Base-by-base conservation (phyloP, 345 rosid species). In the Lepidium didymum region DNA sequence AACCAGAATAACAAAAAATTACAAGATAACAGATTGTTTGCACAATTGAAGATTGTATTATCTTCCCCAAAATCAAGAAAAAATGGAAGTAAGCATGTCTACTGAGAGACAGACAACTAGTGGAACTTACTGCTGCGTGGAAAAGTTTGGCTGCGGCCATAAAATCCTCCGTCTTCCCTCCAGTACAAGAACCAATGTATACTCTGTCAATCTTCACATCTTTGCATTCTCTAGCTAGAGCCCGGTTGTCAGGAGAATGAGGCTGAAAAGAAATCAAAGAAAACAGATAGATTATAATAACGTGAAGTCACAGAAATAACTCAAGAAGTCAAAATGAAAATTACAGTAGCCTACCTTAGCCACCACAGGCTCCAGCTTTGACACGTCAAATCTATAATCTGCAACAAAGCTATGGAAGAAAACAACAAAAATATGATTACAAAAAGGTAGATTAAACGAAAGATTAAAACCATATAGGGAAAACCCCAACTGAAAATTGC, bases 191-290 rank as follows among this genome's bases (percentile, higher is more conserved):
- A 71, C 99, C 99, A 15, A 94, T 94, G 68, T 91, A 94, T 49
- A 94, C 99, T 75, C 99, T 81, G 83, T 91, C 99, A 53, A 94
- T 87, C 81, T 94, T 94, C 77, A 94, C 96, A 80, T 94, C 96
- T 82, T 91, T 87, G 85, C 96, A 94, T 81, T 94, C 97, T 80
- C 97, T 91, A 72, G 97, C 99, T 76, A 89, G 77, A 73, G 96
- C 96, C 6, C 96, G 93, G 36, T 87, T 94, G 70, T 94, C 99
- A 71, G 99, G 99, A 63, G 99, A 94, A 83, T 91, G 96, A 71
- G 97, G 99, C 99, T 94, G 86, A 76, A 80, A 46, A 63, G 51
- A 7, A 29, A 29, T 29, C 6, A 29, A 14, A 44, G 25, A 34
- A 29, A 68, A 1, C 14, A 68, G 29, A 44, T 53, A 27, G 45